Evolutionary conservation across 768 basidiomycete species (phyloP).

Genomic region (Rhodotorula diobovata): DNA sequence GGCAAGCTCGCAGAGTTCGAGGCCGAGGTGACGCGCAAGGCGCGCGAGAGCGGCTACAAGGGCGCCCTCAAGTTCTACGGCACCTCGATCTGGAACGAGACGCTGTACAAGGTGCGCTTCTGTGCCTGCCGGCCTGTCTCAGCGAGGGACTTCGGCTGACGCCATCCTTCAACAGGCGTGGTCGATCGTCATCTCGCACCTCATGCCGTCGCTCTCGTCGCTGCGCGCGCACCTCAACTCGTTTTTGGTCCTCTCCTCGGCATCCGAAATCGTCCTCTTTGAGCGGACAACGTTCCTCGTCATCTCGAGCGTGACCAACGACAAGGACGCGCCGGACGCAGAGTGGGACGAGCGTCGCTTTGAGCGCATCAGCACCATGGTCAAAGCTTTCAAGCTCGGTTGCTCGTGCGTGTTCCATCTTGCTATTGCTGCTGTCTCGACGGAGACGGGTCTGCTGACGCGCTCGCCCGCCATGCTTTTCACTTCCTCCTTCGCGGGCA

Average conservation of each 20-base stretch:
- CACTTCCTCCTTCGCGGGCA: conserved; percentile 4
- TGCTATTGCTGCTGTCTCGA: background rate
- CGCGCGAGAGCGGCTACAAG: conserved; percentile 62
- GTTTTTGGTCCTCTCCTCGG: conserved; percentile 78
- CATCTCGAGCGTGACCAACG: conserved; percentile 58
- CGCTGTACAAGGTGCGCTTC: conserved; percentile 61
- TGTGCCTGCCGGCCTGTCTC: too few species aligned
- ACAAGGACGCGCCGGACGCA: conserved; percentile 47
- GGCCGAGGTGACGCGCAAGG: conserved; percentile 43
- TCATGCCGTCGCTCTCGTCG: conserved; percentile 90
- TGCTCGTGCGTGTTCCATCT: conserved; percentile 59
- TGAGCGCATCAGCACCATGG: conserved; percentile 63
- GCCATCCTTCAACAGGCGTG: conserved; percentile 66
- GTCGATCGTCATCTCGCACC: conserved; percentile 93
- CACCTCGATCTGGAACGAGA: conserved; percentile 96
- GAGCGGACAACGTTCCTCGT: conserved; percentile 97
- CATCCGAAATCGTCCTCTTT: conserved; percentile 90
- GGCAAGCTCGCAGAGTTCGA: conserved; percentile 37
- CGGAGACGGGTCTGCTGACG: background rate
- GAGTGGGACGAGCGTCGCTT: conserved; percentile 50
- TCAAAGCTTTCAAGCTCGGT: conserved; percentile 91
- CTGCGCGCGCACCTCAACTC: conserved; percentile 80
- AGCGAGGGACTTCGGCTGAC: too few species aligned
- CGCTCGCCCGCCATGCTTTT: background rate
- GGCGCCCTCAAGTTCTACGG: conserved; percentile 55